Evolutionary conservation across 306 rosid genomes (phyloP).

Genomic region (Leucaena leucocephala): DNA sequence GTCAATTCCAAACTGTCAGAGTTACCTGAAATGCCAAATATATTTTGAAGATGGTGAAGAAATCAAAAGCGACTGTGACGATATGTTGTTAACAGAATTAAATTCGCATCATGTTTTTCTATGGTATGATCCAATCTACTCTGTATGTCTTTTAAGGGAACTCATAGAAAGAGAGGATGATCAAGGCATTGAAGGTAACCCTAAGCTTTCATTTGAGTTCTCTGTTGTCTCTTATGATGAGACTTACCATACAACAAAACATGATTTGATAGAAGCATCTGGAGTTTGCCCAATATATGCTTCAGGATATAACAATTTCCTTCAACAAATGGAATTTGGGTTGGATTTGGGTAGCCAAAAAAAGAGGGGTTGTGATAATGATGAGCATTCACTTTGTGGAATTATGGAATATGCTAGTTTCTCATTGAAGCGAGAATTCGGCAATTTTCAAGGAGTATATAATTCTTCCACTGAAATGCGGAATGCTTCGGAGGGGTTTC

Average conservation of each 20-base stretch:
- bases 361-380: neutral
- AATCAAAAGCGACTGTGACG: neutral
- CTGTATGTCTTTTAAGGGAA: neutral
- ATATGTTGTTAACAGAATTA: neutral
- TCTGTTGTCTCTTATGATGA: conserved; percentile 12
- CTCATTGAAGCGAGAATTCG: too few relatives aligned
- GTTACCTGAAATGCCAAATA: conserved; percentile 5
- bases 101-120: conserved; percentile 29
- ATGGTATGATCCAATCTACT: conserved; percentile 25
- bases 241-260: neutral
- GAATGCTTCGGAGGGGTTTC: neutral
- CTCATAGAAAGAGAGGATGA: neutral
- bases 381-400: neutral
- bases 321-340: neutral
- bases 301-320: conserved; percentile 12
- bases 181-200: neutral
- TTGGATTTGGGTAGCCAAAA: neutral
- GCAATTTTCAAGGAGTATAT: neutral
- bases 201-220: conserved; percentile 8
- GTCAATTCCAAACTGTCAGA: neutral
- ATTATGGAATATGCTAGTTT: conserved; percentile 8
- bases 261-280: neutral
- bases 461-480: neutral
- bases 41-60: neutral
- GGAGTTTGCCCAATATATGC: conserved; percentile 15